A percentile compares a stretch with the other conserved stretches of the same genome.
Conservation (phyloP, 2,329 filamentous ascomycete genomes). For the Talaromyces sp. region DNA sequence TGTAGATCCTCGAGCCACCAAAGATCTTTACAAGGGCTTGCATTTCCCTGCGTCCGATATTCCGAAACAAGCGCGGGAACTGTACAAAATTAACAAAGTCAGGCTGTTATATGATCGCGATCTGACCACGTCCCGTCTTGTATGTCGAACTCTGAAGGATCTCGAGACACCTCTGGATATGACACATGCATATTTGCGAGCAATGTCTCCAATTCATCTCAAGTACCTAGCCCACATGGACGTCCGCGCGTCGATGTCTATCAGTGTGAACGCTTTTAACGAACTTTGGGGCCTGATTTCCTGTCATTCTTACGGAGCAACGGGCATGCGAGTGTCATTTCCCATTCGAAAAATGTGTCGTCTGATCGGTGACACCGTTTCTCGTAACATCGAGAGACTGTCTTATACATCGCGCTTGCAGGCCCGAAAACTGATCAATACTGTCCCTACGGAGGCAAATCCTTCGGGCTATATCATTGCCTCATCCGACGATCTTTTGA, state of each 20-base stretch:
- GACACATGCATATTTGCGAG: constrained; percentile 77
- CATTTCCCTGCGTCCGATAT: constrained; percentile 88
- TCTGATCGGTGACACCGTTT: constrained; percentile 79
- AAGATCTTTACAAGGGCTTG: constrained; percentile 80
- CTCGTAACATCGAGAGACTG: constrained; percentile 79
- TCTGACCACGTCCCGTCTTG: constrained; percentile 71
- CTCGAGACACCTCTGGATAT: constrained; percentile 74
- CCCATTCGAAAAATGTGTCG: constrained; percentile 91
- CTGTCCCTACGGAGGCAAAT: constrained; percentile 73
- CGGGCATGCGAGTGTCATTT: constrained; percentile 86
- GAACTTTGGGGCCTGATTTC: constrained; percentile 86
- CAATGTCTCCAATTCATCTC: constrained; percentile 85
- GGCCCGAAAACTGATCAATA: constrained; percentile 83
- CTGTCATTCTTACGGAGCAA: constrained; percentile 73
- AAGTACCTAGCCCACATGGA: constrained; percentile 88
- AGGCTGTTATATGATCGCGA: constrained; percentile 83
- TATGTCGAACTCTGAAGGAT: constrained; percentile 72
- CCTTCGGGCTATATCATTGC: constrained; percentile 88
- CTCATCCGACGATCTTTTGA: constrained; percentile 79
- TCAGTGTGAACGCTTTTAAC: constrained; percentile 81
- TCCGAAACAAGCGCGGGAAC: constrained; percentile 77
- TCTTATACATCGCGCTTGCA: constrained; percentile 83
- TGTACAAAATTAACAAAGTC: constrained; percentile 88
- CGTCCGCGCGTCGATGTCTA: constrained; percentile 90
- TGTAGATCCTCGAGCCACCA: constrained; percentile 73